Evolutionary conservation across 257 asterid genomes (phyloP).

Genomic region (Jaltomata sinuosa): DNA sequence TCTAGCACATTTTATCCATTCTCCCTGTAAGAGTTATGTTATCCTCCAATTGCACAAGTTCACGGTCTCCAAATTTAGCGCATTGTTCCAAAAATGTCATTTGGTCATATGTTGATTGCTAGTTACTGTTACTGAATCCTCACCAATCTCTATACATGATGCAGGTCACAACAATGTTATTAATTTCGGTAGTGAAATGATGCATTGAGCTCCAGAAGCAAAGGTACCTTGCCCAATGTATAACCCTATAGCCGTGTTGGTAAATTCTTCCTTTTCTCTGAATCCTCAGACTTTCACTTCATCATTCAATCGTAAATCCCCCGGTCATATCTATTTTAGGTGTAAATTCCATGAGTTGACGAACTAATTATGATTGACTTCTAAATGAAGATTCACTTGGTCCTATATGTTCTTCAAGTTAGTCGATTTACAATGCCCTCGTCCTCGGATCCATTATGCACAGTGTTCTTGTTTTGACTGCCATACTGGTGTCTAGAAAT

Average conservation of each 20-base stretch:
- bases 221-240: constrained; percentile 1
- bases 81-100: neutral
- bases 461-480: neutral
- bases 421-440: neutral
- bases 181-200: constrained; percentile 17
- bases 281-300: neutral
- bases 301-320: neutral
- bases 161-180: constrained; percentile 47
- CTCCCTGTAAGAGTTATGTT: neutral
- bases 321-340: neutral
- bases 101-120: neutral
- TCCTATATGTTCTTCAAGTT: neutral
- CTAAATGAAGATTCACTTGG: neutral
- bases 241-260: neutral
- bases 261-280: constrained; percentile 5
- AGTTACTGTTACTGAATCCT: constrained; percentile 1
- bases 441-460: neutral
- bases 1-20: neutral
- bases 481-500: neutral
- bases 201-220: constrained; percentile 9
- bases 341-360: neutral
- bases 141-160: constrained; percentile 10
- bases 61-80: neutral
- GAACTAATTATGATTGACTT: neutral
- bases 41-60: neutral